Evolutionary conservation across 225 moss, liverwort and hornwort species (phyloP).

Genomic region (Ulota crispa): DNA sequence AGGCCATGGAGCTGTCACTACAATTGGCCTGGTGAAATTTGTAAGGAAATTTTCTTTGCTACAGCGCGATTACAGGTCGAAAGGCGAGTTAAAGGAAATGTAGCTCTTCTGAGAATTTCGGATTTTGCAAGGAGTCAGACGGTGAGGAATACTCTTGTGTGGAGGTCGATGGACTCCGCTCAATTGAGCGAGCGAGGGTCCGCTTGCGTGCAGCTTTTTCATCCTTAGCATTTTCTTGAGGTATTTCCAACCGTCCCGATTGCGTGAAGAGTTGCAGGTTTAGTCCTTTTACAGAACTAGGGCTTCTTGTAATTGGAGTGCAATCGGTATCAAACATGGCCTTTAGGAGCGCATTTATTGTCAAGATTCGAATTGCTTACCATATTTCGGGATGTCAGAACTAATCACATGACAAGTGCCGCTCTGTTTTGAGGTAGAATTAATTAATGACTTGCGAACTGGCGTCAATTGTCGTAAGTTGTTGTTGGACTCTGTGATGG

Average conservation of each 20-base stretch:
- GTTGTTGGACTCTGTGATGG: neutral
- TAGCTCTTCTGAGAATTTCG: neutral
- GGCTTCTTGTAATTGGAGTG: neutral
- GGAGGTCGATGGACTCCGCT: neutral
- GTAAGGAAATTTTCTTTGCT: neutral
- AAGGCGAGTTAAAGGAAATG: neutral
- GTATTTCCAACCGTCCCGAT: neutral
- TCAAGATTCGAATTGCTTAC: neutral
- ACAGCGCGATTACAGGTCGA: neutral
- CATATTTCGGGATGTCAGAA: neutral
- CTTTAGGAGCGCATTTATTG: neutral
- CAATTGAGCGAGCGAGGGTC: neutral
- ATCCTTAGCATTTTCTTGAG: neutral
- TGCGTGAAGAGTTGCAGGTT: constrained; percentile 4
- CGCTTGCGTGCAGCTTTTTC: neutral
- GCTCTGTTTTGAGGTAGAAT: neutral
- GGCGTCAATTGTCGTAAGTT: neutral
- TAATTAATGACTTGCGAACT: neutral
- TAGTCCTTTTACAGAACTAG: neutral
- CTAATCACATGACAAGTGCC: neutral
- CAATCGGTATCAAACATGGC: neutral
- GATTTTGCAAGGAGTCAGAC: neutral
- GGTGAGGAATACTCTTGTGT: neutral
- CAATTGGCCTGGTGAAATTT: neutral
- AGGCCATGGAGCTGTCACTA: neutral